Percentiles rank a stretch among this genome's conserved stretches.
These are phyloP conservation scores for Coemansia sp. DNA, from an alignment of 192 early-diverging fungal species.

Conservation along the genomic window DNA sequence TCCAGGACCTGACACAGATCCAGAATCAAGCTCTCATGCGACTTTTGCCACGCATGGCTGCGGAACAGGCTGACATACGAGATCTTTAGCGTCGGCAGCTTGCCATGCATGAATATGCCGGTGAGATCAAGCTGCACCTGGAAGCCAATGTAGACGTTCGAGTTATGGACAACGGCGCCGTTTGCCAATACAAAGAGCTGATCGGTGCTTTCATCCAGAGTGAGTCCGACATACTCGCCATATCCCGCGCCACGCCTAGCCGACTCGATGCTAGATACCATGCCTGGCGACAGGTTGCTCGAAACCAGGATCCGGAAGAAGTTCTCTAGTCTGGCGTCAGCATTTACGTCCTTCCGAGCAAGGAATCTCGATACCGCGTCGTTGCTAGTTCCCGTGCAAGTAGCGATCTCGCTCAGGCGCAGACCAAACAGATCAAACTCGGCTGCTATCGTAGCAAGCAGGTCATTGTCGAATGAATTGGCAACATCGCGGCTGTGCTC, in stretches of 20 bases:
- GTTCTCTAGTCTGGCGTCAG: not conserved
- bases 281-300: not conserved
- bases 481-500: not conserved
- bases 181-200: conserved; percentile 54
- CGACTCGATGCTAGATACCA: conserved; percentile 4
- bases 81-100: conserved; percentile 99
- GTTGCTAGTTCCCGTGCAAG: not conserved
- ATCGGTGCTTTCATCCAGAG: conserved; percentile 19
- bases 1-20: conserved; percentile 93
- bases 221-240: conserved; percentile 34
- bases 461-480: not conserved
- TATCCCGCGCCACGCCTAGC: conserved; percentile 2
- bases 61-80: conserved; percentile 98
- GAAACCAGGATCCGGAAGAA: not conserved
- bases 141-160: conserved; percentile 99
- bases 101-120: conserved; percentile 99
- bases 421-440: conserved; percentile 5
- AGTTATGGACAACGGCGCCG: conserved; percentile 53
- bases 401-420: not conserved
- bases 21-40: conserved; percentile 82
- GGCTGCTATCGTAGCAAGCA: conserved; percentile 8
- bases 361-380: conserved; percentile 7
- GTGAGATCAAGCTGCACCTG: conserved; percentile 99
- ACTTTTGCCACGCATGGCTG: conserved; percentile 98
- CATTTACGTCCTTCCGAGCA: not conserved